Conservation (phyloP, 257 asterid genomes). For the Fraxinus americana region DNA sequence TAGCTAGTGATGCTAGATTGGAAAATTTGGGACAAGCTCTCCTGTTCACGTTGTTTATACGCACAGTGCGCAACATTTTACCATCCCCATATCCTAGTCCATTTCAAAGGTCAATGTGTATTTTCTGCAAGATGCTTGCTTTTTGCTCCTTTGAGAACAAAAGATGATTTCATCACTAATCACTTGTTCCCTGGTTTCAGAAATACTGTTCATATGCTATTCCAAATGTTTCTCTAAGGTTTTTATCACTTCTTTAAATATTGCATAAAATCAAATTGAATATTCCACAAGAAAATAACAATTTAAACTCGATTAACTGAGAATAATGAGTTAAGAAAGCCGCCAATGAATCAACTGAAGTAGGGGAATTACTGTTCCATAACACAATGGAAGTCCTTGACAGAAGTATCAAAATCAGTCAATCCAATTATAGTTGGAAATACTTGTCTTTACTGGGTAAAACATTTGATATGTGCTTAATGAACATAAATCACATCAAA, state of each 20-base stretch:
- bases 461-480: background rate
- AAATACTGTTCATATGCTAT: background rate
- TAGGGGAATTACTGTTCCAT: background rate
- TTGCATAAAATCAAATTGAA: background rate
- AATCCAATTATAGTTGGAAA: background rate
- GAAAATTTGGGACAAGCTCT: constrained; percentile 10
- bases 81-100: constrained; percentile 1
- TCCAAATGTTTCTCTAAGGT: background rate
- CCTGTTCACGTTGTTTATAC: constrained; percentile 8
- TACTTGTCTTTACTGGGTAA: background rate
- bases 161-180: background rate
- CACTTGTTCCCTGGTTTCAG: background rate
- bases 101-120: background rate
- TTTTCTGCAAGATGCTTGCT: background rate
- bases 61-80: background rate
- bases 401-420: background rate
- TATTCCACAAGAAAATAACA: background rate
- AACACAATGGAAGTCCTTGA: background rate
- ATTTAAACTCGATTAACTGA: background rate
- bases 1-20: background rate
- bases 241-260: background rate
- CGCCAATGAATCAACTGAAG: background rate
- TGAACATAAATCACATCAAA: background rate
- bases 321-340: background rate
- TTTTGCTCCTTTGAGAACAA: background rate